phyloP scores from a whole-genome alignment of 495 filamentous ascomycete species.

The Aspergillus saccharolyticus region DNA sequence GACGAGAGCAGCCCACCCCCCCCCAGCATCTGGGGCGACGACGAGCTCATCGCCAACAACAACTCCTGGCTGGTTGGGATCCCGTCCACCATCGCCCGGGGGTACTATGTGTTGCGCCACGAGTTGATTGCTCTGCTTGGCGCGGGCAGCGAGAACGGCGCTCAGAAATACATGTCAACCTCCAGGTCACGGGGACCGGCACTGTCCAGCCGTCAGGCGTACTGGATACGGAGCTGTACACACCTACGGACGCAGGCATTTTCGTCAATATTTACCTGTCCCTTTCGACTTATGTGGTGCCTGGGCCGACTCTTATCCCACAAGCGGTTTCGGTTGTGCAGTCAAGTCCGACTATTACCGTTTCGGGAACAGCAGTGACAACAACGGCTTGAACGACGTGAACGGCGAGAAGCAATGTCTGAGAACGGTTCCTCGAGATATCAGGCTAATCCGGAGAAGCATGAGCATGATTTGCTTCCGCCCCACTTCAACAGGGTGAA shows the following conservation, averaged over 20 bases:
- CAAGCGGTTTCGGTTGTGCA: constrained; percentile 25
- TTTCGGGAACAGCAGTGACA: constrained; percentile 21
- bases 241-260: constrained; percentile 47
- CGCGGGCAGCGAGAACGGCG: constrained; percentile 45
- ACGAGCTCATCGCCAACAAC: constrained; percentile 54
- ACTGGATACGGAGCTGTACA: constrained; percentile 51
- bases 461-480: too few species aligned
- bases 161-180: constrained; percentile 66
- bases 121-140: constrained; percentile 64
- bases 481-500: too few species aligned
- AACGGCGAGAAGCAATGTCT: too few species aligned
- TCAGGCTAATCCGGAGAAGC: too few species aligned
- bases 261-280: constrained; percentile 54
- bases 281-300: constrained; percentile 43
- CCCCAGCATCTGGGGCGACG: constrained; percentile 55
- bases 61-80: constrained; percentile 57
- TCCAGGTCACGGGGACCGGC: constrained; percentile 55
- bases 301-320: constrained; percentile 42
- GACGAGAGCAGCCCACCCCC: constrained; percentile 21
- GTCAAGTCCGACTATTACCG: constrained; percentile 21
- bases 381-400: neutral
- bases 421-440: too few species aligned
- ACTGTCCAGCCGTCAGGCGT: constrained; percentile 45
- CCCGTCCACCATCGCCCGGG: constrained; percentile 50
- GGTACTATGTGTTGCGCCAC: constrained; percentile 63